Conservation (phyloP, 148 eudicot genomes). For the Gaultheria prostrata region DNA sequence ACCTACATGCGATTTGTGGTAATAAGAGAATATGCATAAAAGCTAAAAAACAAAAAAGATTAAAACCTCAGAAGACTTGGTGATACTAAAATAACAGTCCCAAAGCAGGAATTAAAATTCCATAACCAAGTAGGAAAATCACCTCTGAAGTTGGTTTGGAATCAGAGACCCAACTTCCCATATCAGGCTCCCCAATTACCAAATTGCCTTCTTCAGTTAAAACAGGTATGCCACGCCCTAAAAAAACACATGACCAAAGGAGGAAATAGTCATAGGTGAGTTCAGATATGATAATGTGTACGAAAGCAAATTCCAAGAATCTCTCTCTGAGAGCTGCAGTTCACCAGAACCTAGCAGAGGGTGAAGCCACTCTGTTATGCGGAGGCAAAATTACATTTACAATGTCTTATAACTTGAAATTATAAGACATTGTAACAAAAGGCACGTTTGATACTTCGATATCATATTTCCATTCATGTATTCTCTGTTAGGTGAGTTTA, state of each 20-base stretch:
- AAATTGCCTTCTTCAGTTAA: slow-evolving; percentile 81
- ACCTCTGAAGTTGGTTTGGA: slow-evolving; percentile 73
- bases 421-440: neutral
- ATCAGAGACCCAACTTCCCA: slow-evolving; percentile 44
- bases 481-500: neutral
- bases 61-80: neutral
- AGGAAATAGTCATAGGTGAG: neutral
- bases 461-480: neutral
- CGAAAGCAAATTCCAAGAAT: neutral
- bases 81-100: neutral
- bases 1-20: neutral
- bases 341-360: neutral
- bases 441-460: neutral
- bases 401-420: neutral
- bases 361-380: neutral
- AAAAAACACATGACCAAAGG: slow-evolving; percentile 16
- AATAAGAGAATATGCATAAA: neutral
- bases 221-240: slow-evolving; percentile 79
- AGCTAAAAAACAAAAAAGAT: neutral
- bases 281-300: neutral
- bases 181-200: slow-evolving; percentile 50
- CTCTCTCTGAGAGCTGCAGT: neutral
- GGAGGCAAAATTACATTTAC: neutral
- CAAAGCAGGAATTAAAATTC: neutral
- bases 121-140: neutral